These are phyloP conservation scores for Coniella vitis DNA, from an alignment of 2,329 filamentous ascomycete genomes.

Conservation along the genomic window DNA sequence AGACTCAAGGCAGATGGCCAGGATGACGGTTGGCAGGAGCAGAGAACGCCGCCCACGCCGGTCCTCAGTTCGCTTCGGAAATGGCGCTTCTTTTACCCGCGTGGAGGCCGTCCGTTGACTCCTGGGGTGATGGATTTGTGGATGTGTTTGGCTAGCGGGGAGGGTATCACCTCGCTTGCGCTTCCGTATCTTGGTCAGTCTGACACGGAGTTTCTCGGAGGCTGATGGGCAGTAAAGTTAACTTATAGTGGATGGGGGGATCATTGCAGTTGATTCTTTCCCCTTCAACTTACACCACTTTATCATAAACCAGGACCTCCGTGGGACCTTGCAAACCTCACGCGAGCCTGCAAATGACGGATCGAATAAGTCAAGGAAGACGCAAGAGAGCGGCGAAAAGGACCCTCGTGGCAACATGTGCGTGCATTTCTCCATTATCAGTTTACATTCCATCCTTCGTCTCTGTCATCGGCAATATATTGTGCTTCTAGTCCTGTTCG, in stretches of 20 bases:
- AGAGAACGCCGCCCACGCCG: not conserved
- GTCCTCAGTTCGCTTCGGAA: not conserved
- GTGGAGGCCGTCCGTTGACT: not conserved
- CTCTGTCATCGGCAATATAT: not conserved
- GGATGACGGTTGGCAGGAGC: slow-evolving; percentile 4
- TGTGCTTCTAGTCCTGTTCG: not conserved
- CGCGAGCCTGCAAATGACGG: not conserved
- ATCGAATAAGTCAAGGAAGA: slow-evolving; percentile 20
- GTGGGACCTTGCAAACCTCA: not conserved
- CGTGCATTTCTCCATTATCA: not conserved
- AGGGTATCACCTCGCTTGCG: slow-evolving; percentile 55
- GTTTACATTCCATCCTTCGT: not conserved
- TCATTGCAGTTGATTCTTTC: slow-evolving; percentile 30
- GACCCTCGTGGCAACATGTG: not conserved
- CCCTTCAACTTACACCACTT: slow-evolving; percentile 20
- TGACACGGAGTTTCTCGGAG: too few relatives aligned
- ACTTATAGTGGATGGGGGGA: too few relatives aligned
- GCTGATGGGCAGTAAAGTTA: too few relatives aligned
- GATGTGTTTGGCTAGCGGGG: slow-evolving; percentile 53
- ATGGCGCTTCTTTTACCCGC: not conserved
- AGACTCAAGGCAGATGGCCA: not conserved
- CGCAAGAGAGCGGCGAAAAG: not conserved
- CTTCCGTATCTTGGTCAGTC: slow-evolving; percentile 45
- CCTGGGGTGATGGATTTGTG: slow-evolving; percentile 53
- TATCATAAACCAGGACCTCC: slow-evolving; percentile 1